A percentile compares a stretch with the other conserved stretches of the same genome.
phyloP scores from a whole-genome alignment of 768 basidiomycete species.

The Suillus luteus region DNA sequence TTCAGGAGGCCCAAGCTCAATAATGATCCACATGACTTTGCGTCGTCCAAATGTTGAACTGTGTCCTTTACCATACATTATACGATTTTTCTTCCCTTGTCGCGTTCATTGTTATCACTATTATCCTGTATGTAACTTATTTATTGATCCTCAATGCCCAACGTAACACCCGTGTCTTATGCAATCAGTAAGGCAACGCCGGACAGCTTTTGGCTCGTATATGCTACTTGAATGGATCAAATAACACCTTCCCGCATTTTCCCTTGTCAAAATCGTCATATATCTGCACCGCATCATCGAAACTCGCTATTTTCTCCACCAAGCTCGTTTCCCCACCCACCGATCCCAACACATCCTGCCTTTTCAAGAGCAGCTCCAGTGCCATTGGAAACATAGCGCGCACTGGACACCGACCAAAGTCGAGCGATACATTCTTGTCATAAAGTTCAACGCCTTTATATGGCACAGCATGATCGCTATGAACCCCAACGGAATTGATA shows the following conservation, averaged over 20 bases:
- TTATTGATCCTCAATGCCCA: not conserved
- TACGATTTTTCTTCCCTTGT: not conserved
- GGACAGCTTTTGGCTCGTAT: not conserved
- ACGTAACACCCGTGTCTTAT: not conserved
- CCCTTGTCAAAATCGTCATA: slow-evolving; percentile 75
- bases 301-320: slow-evolving; percentile 65
- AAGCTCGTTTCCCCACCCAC: slow-evolving; percentile 63
- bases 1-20: slow-evolving; percentile 52
- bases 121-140: slow-evolving; percentile 5
- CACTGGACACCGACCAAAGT: slow-evolving; percentile 83
- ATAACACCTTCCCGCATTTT: slow-evolving; percentile 72
- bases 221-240: slow-evolving; percentile 65
- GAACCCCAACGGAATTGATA: slow-evolving; percentile 75
- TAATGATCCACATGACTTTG: slow-evolving; percentile 17
- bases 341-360: slow-evolving; percentile 75
- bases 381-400: slow-evolving; percentile 76
- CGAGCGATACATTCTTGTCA: slow-evolving; percentile 76
- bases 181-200: not conserved
- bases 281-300: slow-evolving; percentile 55
- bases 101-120: not conserved
- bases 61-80: not conserved
- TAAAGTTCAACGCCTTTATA: slow-evolving; percentile 61
- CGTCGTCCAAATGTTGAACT: not conserved
- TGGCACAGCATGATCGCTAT: slow-evolving; percentile 54
- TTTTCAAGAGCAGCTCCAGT: slow-evolving; percentile 64